Evolutionary conservation across 2,329 filamentous ascomycete genomes (phyloP).

Genomic region (Phoma sp.): DNA sequence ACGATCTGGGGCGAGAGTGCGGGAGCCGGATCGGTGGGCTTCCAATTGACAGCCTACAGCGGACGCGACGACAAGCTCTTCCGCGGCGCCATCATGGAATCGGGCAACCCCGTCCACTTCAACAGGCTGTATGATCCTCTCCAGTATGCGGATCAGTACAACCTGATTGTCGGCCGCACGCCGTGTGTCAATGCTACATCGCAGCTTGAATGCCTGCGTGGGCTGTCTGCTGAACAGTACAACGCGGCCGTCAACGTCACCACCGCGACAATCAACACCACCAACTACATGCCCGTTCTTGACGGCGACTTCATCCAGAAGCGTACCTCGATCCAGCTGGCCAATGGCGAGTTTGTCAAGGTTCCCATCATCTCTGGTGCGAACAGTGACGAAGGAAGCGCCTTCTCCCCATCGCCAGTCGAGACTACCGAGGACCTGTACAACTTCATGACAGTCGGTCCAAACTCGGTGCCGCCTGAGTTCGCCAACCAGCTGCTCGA

Average conservation of each 20-base stretch:
- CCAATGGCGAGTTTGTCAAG: slow-evolving; percentile 64
- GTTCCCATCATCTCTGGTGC: slow-evolving; percentile 68
- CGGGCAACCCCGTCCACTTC: slow-evolving; percentile 48
- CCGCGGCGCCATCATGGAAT: slow-evolving; percentile 55
- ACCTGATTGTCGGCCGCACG: slow-evolving; percentile 27
- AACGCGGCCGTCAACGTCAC: slow-evolving; percentile 59
- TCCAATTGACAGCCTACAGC: slow-evolving; percentile 53
- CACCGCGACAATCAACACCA: slow-evolving; percentile 29
- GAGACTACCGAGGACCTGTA: slow-evolving; percentile 62
- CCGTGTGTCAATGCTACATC: slow-evolving; percentile 32
- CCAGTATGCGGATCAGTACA: slow-evolving; percentile 27
- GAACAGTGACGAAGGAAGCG: slow-evolving; percentile 70
- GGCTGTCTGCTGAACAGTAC: slow-evolving; percentile 63
- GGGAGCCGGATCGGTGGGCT: slow-evolving; percentile 53
- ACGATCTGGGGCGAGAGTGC: slow-evolving; percentile 55
- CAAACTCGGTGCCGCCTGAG: slow-evolving; percentile 29
- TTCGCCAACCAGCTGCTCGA: slow-evolving; percentile 32
- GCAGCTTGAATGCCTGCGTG: slow-evolving; percentile 60
- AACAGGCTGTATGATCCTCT: slow-evolving; percentile 23
- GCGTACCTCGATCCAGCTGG: slow-evolving; percentile 61
- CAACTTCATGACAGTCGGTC: slow-evolving; percentile 44
- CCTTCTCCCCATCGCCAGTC: slow-evolving; percentile 60
- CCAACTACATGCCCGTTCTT: slow-evolving; percentile 52
- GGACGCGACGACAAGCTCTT: slow-evolving; percentile 57
- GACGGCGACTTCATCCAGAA: slow-evolving; percentile 64